Base-by-base conservation (phyloP, 2,329 filamentous ascomycete species). In the Penicillium sp. region DNA sequence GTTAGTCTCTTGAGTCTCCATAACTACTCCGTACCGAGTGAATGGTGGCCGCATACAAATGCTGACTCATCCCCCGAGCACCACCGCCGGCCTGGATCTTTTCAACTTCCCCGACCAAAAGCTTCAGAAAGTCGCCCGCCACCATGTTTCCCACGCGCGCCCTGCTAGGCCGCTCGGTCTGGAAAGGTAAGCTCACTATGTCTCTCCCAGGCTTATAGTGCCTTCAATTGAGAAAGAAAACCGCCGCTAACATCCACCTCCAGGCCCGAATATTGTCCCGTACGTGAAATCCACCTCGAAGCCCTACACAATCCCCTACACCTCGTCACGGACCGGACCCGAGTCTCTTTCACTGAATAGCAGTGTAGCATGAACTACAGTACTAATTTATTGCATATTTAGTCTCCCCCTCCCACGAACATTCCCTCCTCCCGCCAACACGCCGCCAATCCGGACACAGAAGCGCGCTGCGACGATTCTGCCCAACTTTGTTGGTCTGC, bases 391-490 rank as follows among this genome's bases (percentile, higher is more conserved):
- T 37, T 24, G 50, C 38, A 19, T 49, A 56, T 68, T 68, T 61
- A 78, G 79, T 69, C 73, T 80, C 56, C 71, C 76, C 59, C 76
- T 82, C 30, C 76, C 80, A 26, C 74, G 76, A 62, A 73, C 73
- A 62, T 71, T 79, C 6, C 77, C 81, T 63, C 74, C 89, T 82
- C 73, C 83, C 88, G 62, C 91, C 85, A 85, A 84, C 66, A 82
- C 86, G 4, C 86, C 86, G 42, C 90, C 92, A 13, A 93, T 97
- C 76, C 89, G 87, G 73, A 97, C 93, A 17, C 91, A 94, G 77
- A 93, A 93, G 40, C 91, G 93, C 67, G 86, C 90, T 60, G 93
- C 93, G 35, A 96, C 93, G 6, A 95, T 97, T 72, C 85, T 97
- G 60, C 93, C 93, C 65, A 96, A 91, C 79, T 97, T 97, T 76